These are phyloP conservation scores for Blastosporella zonata DNA, from an alignment of 1,284 basidiomycete genomes.

Conservation along the genomic window DNA sequence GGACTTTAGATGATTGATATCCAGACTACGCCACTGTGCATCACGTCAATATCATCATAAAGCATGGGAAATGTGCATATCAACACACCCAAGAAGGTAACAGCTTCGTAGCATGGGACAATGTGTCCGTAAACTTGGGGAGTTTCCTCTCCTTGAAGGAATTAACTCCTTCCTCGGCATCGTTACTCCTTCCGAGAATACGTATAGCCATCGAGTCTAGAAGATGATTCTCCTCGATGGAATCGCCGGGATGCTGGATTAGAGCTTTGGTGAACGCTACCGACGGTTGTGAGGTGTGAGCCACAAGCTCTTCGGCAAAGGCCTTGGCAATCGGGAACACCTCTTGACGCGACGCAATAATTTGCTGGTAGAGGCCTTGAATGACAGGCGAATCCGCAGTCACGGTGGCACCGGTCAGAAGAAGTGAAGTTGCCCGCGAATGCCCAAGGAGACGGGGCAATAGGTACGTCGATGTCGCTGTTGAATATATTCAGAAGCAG, in stretches of 20 bases:
- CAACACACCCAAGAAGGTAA: conserved; percentile 52
- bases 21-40: conserved; percentile 38
- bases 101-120: conserved; percentile 36
- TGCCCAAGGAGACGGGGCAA: conserved; percentile 52
- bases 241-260: conserved; percentile 46
- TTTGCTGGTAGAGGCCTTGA: conserved; percentile 42
- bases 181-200: conserved; percentile 34
- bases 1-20: conserved; percentile 33
- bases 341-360: conserved; percentile 45
- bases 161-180: conserved; percentile 45
- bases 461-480: conserved; percentile 50
- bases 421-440: conserved; percentile 48
- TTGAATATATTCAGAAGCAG: neutral
- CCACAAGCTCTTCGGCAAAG: conserved; percentile 49
- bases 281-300: conserved; percentile 47
- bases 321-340: conserved; percentile 51
- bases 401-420: conserved; percentile 46
- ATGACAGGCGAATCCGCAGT: conserved; percentile 44
- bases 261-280: conserved; percentile 51
- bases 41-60: conserved; percentile 1
- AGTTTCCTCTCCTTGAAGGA: conserved; percentile 48
- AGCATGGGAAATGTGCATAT: neutral
- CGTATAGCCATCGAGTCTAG: conserved; percentile 49
- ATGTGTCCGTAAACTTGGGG: conserved; percentile 42
- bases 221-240: conserved; percentile 51